These are phyloP conservation scores for Glycyrrhiza uralensis DNA, from an alignment of 306 rosid genomes.

Conservation along the genomic window DNA sequence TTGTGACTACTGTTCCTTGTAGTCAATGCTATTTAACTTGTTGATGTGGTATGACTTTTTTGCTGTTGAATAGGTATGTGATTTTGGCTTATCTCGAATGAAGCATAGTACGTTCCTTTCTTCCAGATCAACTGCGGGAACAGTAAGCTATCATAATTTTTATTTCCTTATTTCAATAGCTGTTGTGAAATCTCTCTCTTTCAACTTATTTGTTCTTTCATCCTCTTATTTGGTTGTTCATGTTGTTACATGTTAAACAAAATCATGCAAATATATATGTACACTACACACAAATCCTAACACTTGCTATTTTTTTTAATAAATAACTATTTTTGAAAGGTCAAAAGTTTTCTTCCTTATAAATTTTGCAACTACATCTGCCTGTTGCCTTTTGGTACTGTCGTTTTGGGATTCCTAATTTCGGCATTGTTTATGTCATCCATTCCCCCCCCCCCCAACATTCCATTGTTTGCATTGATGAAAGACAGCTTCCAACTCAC, in stretches of 20 bases:
- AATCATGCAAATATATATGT: background rate
- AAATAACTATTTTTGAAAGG: background rate
- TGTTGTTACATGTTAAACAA: background rate
- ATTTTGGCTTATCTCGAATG: conserved; percentile 92
- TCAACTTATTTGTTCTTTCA: background rate
- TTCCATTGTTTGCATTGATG: background rate
- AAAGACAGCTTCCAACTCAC: background rate
- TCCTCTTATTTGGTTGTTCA: conserved; percentile 7
- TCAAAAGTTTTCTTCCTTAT: background rate
- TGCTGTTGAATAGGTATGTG: conserved; percentile 67
- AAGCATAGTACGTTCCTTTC: conserved; percentile 95
- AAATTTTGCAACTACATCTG: background rate
- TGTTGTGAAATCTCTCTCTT: background rate
- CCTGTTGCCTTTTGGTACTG: background rate
- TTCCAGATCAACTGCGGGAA: conserved; percentile 97
- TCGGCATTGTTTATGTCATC: background rate
- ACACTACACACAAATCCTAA: background rate
- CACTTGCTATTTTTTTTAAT: background rate
- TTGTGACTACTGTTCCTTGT: background rate
- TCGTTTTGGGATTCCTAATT: conserved; percentile 4
- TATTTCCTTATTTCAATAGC: conserved; percentile 10
- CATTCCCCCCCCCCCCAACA: conserved; percentile 25
- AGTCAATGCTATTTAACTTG: conserved; percentile 1
- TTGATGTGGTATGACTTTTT: conserved; percentile 14
- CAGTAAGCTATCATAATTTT: conserved; percentile 55